phyloP scores from a whole-genome alignment of 352 stramenopile genomes.

The Peronospora belbahrii region DNA sequence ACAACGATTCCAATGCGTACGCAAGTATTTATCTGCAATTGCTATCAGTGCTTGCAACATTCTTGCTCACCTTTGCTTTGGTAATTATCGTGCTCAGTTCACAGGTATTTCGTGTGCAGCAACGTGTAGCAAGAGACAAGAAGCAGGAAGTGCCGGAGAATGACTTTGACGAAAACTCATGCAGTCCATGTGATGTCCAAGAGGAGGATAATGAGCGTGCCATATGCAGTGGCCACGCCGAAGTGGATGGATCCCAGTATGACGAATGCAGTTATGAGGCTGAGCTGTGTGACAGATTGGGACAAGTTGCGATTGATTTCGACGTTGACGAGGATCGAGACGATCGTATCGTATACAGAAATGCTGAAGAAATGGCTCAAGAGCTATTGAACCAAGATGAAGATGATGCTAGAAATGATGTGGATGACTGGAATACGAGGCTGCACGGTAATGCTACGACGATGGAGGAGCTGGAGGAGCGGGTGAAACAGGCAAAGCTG shows the following conservation, averaged over 20 bases:
- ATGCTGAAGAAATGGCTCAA: slow-evolving; percentile 7
- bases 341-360: slow-evolving; percentile 17
- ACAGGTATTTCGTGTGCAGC: slow-evolving; percentile 30
- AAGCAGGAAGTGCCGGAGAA: slow-evolving; percentile 28
- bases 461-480: slow-evolving; percentile 2
- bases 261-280: slow-evolving; percentile 13
- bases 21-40: too few species aligned
- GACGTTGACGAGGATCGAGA: slow-evolving; percentile 4
- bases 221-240: background rate
- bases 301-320: slow-evolving; percentile 14
- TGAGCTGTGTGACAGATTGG: slow-evolving; percentile 14
- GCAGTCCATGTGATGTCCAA: slow-evolving; percentile 1
- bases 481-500: background rate
- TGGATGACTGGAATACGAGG: background rate
- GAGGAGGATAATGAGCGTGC: slow-evolving; percentile 5
- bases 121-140: slow-evolving; percentile 16
- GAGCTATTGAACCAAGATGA: slow-evolving; percentile 37
- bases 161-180: slow-evolving; percentile 13
- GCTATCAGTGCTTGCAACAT: too few species aligned
- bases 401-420: background rate
- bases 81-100: slow-evolving; percentile 16
- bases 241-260: slow-evolving; percentile 10
- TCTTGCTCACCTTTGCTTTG: too few species aligned
- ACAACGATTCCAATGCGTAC: slow-evolving; percentile 30
- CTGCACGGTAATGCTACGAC: slow-evolving; percentile 2